These are phyloP conservation scores for Colletotrichum truncatum DNA, from an alignment of 2,329 filamentous ascomycete species.

Conservation along the genomic window DNA sequence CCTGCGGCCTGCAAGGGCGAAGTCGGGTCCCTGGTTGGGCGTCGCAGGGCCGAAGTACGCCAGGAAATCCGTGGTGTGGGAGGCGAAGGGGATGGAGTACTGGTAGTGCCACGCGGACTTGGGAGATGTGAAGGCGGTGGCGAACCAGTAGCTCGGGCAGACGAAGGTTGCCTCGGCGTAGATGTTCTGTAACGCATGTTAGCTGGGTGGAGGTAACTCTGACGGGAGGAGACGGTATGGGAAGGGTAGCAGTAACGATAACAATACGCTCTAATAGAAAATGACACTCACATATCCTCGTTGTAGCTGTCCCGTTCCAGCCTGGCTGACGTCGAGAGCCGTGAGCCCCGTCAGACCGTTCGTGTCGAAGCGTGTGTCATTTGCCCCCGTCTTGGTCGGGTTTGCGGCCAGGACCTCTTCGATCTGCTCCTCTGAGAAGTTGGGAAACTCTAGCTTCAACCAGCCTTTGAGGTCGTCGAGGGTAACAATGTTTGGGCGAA, in stretches of 20 bases:
- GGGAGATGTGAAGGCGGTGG: constrained; percentile 49
- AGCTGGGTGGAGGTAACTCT: rapidly evolving
- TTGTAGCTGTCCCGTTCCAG: constrained; percentile 63
- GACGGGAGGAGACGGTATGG: too few relatives aligned
- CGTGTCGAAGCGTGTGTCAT: constrained; percentile 26
- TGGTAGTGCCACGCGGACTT: constrained; percentile 55
- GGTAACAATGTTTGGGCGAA: constrained; percentile 52
- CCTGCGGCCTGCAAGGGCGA: constrained; percentile 48
- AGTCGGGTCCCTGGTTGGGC: constrained; percentile 36
- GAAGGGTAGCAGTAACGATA: too few relatives aligned
- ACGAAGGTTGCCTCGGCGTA: constrained; percentile 64
- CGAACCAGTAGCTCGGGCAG: constrained; percentile 66
- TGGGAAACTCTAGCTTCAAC: constrained; percentile 40
- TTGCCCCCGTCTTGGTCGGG: constrained; percentile 35
- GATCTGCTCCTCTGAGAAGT: constrained; percentile 33
- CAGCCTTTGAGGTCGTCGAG: constrained; percentile 48
- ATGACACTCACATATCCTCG: background rate
- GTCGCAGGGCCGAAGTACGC: constrained; percentile 44
- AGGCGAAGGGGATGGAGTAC: constrained; percentile 52
- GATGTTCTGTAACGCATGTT: constrained; percentile 55
- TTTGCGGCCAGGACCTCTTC: constrained; percentile 48
- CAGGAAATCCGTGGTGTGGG: constrained; percentile 48
- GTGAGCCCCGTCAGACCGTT: constrained; percentile 6
- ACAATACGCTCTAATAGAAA: too few relatives aligned
- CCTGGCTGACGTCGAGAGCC: constrained; percentile 50